Conservation (phyloP, 495 filamentous ascomycete genomes). For the Penicillium robsamsonii region DNA sequence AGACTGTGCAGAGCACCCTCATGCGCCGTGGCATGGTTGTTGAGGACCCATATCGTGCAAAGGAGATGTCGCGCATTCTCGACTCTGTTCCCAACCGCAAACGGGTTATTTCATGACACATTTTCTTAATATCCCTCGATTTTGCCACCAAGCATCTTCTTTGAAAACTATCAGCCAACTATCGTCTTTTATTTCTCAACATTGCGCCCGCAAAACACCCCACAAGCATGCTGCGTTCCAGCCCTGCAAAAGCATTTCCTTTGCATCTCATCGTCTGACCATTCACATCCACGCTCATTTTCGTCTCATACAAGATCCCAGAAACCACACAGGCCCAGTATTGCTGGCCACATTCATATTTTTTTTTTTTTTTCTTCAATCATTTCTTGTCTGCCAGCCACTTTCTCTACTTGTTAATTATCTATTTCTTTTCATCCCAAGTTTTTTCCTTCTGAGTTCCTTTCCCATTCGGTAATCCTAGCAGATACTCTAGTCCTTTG, state of each 20-base stretch:
- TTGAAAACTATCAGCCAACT: background rate
- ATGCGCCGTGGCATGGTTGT: conserved; percentile 59
- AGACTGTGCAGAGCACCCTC: conserved; percentile 63
- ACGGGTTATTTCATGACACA: background rate
- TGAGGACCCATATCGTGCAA: conserved; percentile 57
- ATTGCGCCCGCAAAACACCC: background rate
- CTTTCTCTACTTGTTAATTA: conserved; percentile 1
- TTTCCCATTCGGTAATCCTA: background rate
- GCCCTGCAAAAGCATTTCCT: conserved; percentile 20
- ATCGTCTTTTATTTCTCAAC: conserved; percentile 1
- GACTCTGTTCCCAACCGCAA: conserved; percentile 30
- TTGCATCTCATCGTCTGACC: conserved; percentile 5
- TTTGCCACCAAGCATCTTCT: background rate
- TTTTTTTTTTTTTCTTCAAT: background rate
- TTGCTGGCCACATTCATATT: background rate
- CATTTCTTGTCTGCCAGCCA: background rate
- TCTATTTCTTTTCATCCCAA: background rate
- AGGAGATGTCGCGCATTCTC: conserved; percentile 57
- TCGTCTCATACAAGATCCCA: conserved; percentile 1
- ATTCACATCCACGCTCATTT: conserved; percentile 15
- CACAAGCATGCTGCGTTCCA: conserved; percentile 23
- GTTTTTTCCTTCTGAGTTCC: background rate
- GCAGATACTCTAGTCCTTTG: background rate
- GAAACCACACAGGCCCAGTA: background rate
- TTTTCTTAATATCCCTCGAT: background rate